A percentile compares a stretch with the other conserved stretches of the same genome.
Conservation (phyloP, 2,329 filamentous ascomycete genomes). For the Dactylellina haptotyla region DNA sequence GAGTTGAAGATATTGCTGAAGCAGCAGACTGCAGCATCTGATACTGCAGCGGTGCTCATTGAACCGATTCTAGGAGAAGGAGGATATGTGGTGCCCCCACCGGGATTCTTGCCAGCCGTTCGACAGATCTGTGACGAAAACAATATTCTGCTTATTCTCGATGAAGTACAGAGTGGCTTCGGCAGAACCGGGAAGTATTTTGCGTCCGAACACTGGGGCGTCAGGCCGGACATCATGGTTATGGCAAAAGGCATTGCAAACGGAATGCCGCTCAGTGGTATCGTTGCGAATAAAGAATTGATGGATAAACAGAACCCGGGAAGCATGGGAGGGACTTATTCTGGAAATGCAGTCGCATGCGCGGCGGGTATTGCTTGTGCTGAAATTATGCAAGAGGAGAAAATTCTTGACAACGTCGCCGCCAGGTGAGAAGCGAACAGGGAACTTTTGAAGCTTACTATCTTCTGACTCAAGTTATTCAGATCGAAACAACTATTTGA, state of each 20-base stretch:
- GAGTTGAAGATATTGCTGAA: conserved; percentile 61
- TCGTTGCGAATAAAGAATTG: conserved; percentile 60
- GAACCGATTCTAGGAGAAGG: conserved; percentile 61
- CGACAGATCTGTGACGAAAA: conserved; percentile 63
- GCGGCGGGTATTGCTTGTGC: conserved; percentile 61
- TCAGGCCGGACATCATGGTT: conserved; percentile 63
- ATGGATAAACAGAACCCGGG: conserved; percentile 61
- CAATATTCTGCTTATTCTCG: conserved; percentile 63
- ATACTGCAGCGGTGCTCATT: conserved; percentile 61
- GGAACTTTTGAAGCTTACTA: not conserved
- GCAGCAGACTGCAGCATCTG: conserved; percentile 59
- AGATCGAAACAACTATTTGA: conserved; percentile 57
- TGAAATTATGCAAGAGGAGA: conserved; percentile 61
- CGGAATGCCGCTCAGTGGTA: conserved; percentile 58
- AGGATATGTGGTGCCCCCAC: conserved; percentile 60
- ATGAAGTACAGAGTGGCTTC: conserved; percentile 64
- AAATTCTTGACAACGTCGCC: conserved; percentile 61
- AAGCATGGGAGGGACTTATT: conserved; percentile 62
- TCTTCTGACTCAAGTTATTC: not conserved
- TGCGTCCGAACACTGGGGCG: conserved; percentile 62
- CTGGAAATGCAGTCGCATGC: conserved; percentile 61
- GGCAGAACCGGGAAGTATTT: conserved; percentile 64
- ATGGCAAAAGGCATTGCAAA: conserved; percentile 60
- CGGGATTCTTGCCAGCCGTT: conserved; percentile 60
- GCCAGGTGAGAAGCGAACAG: conserved; percentile 58